Evolutionary conservation across 345 rosid species (phyloP).

Genomic region (Ceriops zippeliana): DNA sequence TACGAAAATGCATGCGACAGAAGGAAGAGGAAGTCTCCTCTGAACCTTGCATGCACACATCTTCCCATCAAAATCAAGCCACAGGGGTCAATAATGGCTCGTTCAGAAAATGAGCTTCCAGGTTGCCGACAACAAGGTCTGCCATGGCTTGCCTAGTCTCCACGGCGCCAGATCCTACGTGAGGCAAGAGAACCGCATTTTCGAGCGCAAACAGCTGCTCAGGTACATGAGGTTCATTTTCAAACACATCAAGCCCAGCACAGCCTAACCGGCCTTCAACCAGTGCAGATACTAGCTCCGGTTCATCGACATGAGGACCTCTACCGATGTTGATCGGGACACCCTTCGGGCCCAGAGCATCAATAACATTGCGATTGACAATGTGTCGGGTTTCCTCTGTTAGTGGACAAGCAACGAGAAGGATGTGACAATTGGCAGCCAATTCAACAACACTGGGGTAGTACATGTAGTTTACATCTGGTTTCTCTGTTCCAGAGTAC

Average conservation of each 20-base stretch:
- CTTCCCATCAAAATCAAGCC: conserved; percentile 6
- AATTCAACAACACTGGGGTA: conserved; percentile 36
- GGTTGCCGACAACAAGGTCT: conserved; percentile 21
- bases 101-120: conserved; percentile 17
- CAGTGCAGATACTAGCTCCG: conserved; percentile 56
- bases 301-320: conserved; percentile 54
- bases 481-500: conserved; percentile 39
- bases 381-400: conserved; percentile 46
- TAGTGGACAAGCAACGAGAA: conserved; percentile 49
- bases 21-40: neutral
- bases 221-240: conserved; percentile 51
- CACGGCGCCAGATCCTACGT: conserved; percentile 41
- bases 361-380: conserved; percentile 34
- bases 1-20: neutral
- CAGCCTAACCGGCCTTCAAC: conserved; percentile 52
- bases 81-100: conserved; percentile 17
- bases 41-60: neutral
- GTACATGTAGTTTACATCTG: conserved; percentile 35
- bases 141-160: conserved; percentile 22
- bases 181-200: conserved; percentile 53
- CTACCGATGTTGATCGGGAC: conserved; percentile 53
- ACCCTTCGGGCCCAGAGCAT: conserved; percentile 54
- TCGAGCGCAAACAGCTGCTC: conserved; percentile 38
- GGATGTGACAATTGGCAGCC: conserved; percentile 45
- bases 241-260: conserved; percentile 57